These are phyloP conservation scores for Comarum palustre DNA, from an alignment of 306 rosid genomes.

Conservation along the genomic window DNA sequence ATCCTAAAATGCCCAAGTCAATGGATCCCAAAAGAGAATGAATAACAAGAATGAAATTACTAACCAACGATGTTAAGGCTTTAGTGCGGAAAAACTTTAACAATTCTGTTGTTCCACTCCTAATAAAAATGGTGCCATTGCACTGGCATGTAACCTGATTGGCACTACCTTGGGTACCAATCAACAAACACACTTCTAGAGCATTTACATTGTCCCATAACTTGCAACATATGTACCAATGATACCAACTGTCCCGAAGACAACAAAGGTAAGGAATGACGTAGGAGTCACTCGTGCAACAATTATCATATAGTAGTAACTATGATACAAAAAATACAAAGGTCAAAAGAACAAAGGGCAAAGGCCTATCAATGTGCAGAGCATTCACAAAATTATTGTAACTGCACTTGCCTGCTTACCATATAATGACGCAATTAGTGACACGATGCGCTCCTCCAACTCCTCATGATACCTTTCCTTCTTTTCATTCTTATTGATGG, in stretches of 20 bases:
- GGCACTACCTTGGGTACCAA: not conserved
- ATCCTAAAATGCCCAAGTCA: conserved; percentile 6
- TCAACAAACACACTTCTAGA: not conserved
- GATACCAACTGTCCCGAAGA: not conserved
- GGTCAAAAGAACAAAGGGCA: not conserved
- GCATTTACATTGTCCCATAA: not conserved
- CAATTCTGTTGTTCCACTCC: not conserved
- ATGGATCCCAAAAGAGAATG: not conserved
- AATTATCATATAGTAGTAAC: not conserved
- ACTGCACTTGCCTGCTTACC: conserved; percentile 80
- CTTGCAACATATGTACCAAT: not conserved
- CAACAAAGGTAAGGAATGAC: not conserved
- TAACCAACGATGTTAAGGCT: not conserved
- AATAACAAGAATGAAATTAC: not conserved
- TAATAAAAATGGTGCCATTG: not conserved
- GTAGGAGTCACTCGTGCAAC: not conserved
- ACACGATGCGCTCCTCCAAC: conserved; percentile 83
- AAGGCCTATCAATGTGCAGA: not conserved
- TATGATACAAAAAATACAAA: not conserved
- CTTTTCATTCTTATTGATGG: conserved; percentile 74
- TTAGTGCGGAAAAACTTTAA: not conserved
- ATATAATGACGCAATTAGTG: conserved; percentile 82
- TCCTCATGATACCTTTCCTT: conserved; percentile 88
- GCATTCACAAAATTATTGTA: conserved; percentile 11
- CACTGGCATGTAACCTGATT: not conserved